Evolutionary conservation across 768 basidiomycete species (phyloP).

Genomic region (Podaxis sp.): DNA sequence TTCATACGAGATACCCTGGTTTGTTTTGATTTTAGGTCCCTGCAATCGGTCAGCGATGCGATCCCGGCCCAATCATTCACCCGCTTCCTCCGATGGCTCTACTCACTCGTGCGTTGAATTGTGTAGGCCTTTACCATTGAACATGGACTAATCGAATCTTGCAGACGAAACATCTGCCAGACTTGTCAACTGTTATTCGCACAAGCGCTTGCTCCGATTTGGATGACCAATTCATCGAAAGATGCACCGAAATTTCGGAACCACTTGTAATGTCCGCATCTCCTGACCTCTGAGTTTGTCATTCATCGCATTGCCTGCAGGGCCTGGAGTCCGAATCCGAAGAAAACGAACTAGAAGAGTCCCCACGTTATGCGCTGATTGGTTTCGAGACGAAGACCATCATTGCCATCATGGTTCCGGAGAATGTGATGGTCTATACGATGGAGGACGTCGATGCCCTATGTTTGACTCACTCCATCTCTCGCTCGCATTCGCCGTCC

Average conservation of each 20-base stretch:
- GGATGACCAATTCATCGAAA: neutral
- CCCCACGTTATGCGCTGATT: neutral
- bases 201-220: too few species aligned
- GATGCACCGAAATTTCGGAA: neutral
- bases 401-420: neutral
- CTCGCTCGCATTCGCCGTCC: too few species aligned
- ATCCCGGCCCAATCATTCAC: neutral
- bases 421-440: neutral
- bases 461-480: too few species aligned
- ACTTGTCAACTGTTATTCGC: neutral
- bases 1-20: neutral
- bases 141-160: neutral
- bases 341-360: neutral
- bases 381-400: neutral
- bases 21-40: neutral
- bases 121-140: neutral
- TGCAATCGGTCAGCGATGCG: neutral
- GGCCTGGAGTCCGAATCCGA: neutral
- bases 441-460: neutral
- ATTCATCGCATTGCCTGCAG: neutral
- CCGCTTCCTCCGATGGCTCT: neutral
- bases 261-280: neutral
- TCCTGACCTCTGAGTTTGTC: neutral
- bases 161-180: neutral
- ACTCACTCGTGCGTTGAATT: neutral